These are phyloP conservation scores for Tulasnella calospora DNA, from an alignment of 768 basidiomycete genomes.

Conservation along the genomic window DNA sequence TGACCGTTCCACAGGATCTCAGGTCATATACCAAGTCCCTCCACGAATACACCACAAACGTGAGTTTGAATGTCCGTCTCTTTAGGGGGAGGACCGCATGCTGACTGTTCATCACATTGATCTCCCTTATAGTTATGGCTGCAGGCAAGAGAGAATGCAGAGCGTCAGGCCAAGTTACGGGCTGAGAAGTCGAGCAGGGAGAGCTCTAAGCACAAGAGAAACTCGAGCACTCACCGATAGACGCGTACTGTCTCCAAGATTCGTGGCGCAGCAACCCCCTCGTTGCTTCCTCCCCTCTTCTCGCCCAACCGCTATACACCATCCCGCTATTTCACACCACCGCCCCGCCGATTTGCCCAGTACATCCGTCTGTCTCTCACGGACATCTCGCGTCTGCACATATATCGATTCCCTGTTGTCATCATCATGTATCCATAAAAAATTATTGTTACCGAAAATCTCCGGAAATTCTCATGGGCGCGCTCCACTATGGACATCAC, in stretches of 20 bases:
- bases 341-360: neutral
- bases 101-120: neutral
- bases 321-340: neutral
- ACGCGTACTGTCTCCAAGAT: neutral
- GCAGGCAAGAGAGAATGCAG: conserved; percentile 2
- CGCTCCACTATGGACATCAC: neutral
- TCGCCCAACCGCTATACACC: neutral
- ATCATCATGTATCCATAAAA: neutral
- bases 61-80: neutral
- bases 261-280: no score
- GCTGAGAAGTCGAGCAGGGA: neutral
- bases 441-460: neutral
- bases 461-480: neutral
- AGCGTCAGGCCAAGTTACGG: conserved; percentile 7
- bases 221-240: conserved; percentile 15
- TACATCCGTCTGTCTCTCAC: neutral
- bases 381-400: neutral
- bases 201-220: conserved; percentile 22
- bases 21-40: neutral
- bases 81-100: neutral
- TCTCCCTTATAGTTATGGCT: neutral
- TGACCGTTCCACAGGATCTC: conserved; percentile 1
- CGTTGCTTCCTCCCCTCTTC: neutral
- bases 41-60: conserved; percentile 9
- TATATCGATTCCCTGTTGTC: neutral